These are phyloP conservation scores for Luffa acutangula DNA, from an alignment of 306 rosid genomes.

Conservation along the genomic window DNA sequence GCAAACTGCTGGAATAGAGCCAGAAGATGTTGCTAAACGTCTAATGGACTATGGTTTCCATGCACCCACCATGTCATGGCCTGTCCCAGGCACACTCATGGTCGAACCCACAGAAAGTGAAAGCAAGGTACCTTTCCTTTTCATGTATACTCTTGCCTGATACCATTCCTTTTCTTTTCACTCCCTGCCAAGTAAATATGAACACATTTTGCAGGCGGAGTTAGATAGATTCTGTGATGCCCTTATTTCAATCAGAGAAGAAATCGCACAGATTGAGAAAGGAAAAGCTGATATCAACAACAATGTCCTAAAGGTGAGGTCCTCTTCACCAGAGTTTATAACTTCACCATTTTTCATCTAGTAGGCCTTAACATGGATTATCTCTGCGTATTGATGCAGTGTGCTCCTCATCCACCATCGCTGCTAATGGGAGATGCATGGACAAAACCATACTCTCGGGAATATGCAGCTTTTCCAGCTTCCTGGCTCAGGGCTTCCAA, in stretches of 20 bases:
- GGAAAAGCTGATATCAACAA: conserved; percentile 78
- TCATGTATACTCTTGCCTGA: neutral
- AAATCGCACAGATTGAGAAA: conserved; percentile 77
- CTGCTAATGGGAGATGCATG: conserved; percentile 93
- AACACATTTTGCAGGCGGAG: conserved; percentile 64
- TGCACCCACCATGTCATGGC: conserved; percentile 99
- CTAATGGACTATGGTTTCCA: conserved; percentile 97
- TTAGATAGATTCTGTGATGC: conserved; percentile 88
- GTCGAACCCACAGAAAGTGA: conserved; percentile 98
- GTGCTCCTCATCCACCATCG: conserved; percentile 99
- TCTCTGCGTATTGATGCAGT: conserved; percentile 24
- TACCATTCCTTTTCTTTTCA: neutral
- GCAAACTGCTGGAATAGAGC: conserved; percentile 92
- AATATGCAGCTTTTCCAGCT: conserved; percentile 95
- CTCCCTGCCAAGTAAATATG: neutral
- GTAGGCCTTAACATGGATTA: neutral
- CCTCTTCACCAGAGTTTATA: neutral
- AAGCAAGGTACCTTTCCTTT: conserved; percentile 60
- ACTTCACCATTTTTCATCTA: neutral
- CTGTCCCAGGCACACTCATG: conserved; percentile 99
- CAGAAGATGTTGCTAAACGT: conserved; percentile 96
- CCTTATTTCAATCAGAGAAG: conserved; percentile 83
- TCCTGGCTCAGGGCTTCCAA: conserved; percentile 76
- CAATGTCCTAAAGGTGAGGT: conserved; percentile 83
- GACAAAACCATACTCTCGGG: conserved; percentile 93